phyloP scores from a whole-genome alignment of 805 yeast genomes.

The Cephaloascus albidus region DNA sequence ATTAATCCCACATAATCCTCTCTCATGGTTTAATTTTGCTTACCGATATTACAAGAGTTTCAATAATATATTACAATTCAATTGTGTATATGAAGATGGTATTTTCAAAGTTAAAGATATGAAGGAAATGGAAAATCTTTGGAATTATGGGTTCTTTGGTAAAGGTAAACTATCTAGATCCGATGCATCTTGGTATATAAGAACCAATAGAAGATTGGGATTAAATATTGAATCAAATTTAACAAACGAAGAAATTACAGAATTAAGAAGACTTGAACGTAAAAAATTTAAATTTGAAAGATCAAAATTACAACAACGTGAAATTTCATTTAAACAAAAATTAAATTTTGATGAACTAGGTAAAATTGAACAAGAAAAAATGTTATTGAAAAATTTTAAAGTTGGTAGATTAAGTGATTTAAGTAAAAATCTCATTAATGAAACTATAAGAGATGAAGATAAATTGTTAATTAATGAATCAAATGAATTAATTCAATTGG shows the following conservation, averaged over 20 bases:
- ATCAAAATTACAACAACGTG: slow-evolving; percentile 22
- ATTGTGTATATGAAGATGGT: slow-evolving; percentile 9
- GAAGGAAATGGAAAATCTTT: slow-evolving; percentile 45
- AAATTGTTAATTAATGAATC: slow-evolving; percentile 13
- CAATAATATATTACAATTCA: not conserved
- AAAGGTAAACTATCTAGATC: slow-evolving; percentile 84
- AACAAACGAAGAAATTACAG: slow-evolving; percentile 72
- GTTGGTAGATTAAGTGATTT: not conserved
- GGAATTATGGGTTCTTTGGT: slow-evolving; percentile 90
- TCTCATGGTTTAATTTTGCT: slow-evolving; percentile 47
- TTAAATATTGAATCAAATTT: slow-evolving; percentile 23
- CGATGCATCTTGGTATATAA: slow-evolving; percentile 83
- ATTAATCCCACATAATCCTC: slow-evolving; percentile 54
- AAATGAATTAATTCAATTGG: slow-evolving; percentile 16
- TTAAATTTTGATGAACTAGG: slow-evolving; percentile 12
- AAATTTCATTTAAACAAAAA: slow-evolving; percentile 40
- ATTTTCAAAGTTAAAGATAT: slow-evolving; percentile 31
- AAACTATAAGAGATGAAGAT: slow-evolving; percentile 22
- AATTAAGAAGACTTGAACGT: slow-evolving; percentile 61
- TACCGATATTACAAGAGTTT: slow-evolving; percentile 17
- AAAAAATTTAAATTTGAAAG: slow-evolving; percentile 64
- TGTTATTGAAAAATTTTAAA: slow-evolving; percentile 13
- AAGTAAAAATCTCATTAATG: not conserved
- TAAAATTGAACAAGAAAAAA: slow-evolving; percentile 14
- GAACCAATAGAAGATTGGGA: slow-evolving; percentile 50